Conservation (phyloP, 495 filamentous ascomycete genomes). For the Zalerion maritima region DNA sequence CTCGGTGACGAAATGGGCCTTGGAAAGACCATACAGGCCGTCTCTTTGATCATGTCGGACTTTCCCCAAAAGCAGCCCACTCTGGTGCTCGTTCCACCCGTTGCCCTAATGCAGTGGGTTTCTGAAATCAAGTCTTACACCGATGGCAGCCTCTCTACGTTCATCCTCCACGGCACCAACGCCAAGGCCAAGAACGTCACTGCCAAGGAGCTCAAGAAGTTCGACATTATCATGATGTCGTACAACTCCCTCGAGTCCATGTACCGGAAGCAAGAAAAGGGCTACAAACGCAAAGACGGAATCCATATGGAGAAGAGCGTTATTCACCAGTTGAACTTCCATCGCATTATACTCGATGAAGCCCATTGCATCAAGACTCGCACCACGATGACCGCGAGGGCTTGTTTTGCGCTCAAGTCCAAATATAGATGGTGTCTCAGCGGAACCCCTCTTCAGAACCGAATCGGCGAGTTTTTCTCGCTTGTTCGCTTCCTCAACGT, state of each 20-base stretch:
- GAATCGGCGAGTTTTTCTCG: constrained; percentile 95
- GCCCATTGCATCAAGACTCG: constrained; percentile 92
- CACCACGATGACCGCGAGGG: constrained; percentile 78
- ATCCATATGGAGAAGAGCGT: constrained; percentile 61
- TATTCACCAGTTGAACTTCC: constrained; percentile 75
- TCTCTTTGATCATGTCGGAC: constrained; percentile 94
- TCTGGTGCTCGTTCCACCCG: constrained; percentile 82
- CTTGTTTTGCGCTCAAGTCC: constrained; percentile 77
- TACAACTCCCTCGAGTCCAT: constrained; percentile 88
- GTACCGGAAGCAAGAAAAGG: constrained; percentile 83
- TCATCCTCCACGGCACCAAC: constrained; percentile 82
- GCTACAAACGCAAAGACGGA: constrained; percentile 64
- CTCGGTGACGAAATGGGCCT: constrained; percentile 96
- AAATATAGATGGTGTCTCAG: constrained; percentile 89
- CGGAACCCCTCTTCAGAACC: constrained; percentile 88
- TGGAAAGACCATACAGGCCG: constrained; percentile 96
- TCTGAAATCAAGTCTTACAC: constrained; percentile 89
- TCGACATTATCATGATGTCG: constrained; percentile 91
- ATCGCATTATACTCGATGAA: constrained; percentile 88
- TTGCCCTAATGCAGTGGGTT: constrained; percentile 94
- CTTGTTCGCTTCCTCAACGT: constrained; percentile 81
- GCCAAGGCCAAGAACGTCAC: constrained; percentile 60
- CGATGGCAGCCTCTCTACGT: constrained; percentile 70
- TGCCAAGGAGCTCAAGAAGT: constrained; percentile 58
- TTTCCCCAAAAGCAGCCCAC: constrained; percentile 70